Percentiles rank a stretch among this genome's conserved stretches.
Evolutionary conservation across 257 asterid genomes (phyloP).

Genomic region (Forsythia viridissima): DNA sequence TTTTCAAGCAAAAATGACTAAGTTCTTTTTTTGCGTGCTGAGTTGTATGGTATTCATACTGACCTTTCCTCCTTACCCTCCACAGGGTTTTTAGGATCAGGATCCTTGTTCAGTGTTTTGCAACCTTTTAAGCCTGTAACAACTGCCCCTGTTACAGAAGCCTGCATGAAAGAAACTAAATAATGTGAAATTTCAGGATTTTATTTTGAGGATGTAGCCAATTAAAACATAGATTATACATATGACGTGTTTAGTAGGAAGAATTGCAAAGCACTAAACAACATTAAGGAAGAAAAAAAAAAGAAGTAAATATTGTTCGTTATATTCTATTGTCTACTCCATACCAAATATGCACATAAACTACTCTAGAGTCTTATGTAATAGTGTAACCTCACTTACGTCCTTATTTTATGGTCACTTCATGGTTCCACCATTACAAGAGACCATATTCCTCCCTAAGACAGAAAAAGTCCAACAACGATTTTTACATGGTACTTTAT

Average conservation of each 20-base stretch:
- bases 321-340: neutral
- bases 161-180: constrained; percentile 51
- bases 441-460: too few species aligned
- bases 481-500: neutral
- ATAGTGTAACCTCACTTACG: neutral
- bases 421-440: too few species aligned
- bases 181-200: constrained; percentile 4
- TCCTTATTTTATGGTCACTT: neutral
- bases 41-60: constrained; percentile 17
- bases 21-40: too few species aligned
- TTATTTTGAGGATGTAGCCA: neutral
- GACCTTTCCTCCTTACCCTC: constrained; percentile 92
- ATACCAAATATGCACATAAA: neutral
- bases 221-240: neutral
- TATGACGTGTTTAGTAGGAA: neutral
- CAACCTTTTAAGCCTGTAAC: constrained; percentile 87
- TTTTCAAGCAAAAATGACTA: neutral
- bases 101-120: constrained; percentile 86
- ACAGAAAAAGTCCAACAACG: too few species aligned
- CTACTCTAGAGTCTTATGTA: neutral
- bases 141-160: constrained; percentile 72
- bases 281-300: neutral
- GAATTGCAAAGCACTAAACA: neutral
- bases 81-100: constrained; percentile 90
- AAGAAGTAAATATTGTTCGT: neutral